Conservation (phyloP, 148 eudicot species). For the Amaranthus hypochondriacus region DNA sequence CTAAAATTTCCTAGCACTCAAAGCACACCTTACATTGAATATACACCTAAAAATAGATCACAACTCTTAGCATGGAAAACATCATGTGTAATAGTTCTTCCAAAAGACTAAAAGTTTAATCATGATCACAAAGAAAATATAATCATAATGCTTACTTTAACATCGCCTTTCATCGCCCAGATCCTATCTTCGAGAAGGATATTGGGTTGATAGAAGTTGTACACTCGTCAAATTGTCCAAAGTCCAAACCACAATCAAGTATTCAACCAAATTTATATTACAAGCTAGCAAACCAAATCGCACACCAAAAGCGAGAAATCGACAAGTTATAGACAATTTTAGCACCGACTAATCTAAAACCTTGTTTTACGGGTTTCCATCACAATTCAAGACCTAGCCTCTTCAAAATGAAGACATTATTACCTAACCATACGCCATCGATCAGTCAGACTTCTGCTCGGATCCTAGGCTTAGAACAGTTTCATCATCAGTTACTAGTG, state of each 20-base stretch:
- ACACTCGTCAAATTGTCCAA: slow-evolving; percentile 9
- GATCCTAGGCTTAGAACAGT: slow-evolving; percentile 37
- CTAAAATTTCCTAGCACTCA: not conserved
- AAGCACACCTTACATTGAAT: not conserved
- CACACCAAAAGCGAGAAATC: slow-evolving; percentile 15
- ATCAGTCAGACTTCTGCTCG: slow-evolving; percentile 37
- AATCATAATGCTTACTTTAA: not conserved
- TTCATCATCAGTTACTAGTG: slow-evolving; percentile 41
- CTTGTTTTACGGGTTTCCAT: not conserved
- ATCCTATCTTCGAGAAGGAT: too few species aligned
- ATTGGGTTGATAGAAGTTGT: not conserved
- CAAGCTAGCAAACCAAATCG: slow-evolving; percentile 24
- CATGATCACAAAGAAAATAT: not conserved
- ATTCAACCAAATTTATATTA: slow-evolving; percentile 18
- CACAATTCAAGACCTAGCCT: slow-evolving; percentile 8
- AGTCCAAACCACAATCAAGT: slow-evolving; percentile 9
- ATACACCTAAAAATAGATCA: not conserved
- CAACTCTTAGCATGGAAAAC: slow-evolving; percentile 1
- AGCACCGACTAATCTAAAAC: slow-evolving; percentile 23
- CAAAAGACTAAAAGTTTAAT: not conserved
- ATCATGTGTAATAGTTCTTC: not conserved
- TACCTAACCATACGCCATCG: slow-evolving; percentile 15
- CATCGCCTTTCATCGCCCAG: too few species aligned
- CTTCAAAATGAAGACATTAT: slow-evolving; percentile 12
- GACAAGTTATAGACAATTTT: slow-evolving; percentile 21